A percentile compares a stretch with the other conserved stretches of the same genome.
These are phyloP conservation scores for Corymbia calophylla DNA, from an alignment of 441 rosid species.

Conservation along the genomic window DNA sequence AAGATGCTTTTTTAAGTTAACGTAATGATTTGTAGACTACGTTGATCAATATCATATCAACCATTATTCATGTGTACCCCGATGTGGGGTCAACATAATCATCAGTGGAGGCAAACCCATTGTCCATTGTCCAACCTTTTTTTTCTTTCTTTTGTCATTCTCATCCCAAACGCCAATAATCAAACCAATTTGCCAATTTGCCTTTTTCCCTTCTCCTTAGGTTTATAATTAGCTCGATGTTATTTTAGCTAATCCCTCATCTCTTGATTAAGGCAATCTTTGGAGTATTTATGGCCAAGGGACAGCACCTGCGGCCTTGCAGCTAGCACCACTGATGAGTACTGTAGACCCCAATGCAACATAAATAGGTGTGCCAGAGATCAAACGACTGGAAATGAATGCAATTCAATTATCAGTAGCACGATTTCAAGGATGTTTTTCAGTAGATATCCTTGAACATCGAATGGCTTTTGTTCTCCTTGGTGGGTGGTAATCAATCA, in stretches of 20 bases:
- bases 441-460: neutral
- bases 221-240: neutral
- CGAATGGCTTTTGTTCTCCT: neutral
- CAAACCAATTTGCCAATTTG: neutral
- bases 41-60: neutral
- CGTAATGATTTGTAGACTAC: neutral
- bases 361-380: neutral
- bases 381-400: neutral
- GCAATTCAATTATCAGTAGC: neutral
- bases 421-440: neutral
- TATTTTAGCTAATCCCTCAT: neutral
- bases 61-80: neutral
- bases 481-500: neutral
- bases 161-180: neutral
- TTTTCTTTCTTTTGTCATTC: neutral
- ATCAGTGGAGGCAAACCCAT: neutral
- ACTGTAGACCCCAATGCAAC: neutral
- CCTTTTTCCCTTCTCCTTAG: neutral
- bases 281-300: neutral
- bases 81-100: neutral
- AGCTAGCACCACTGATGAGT: neutral
- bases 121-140: neutral
- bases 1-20: neutral
- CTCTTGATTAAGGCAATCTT: neutral
- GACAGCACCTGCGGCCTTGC: neutral